A percentile compares a stretch with the other conserved stretches of the same genome.
Conservation (phyloP, 768 basidiomycete species). For the Suillus americanus region DNA sequence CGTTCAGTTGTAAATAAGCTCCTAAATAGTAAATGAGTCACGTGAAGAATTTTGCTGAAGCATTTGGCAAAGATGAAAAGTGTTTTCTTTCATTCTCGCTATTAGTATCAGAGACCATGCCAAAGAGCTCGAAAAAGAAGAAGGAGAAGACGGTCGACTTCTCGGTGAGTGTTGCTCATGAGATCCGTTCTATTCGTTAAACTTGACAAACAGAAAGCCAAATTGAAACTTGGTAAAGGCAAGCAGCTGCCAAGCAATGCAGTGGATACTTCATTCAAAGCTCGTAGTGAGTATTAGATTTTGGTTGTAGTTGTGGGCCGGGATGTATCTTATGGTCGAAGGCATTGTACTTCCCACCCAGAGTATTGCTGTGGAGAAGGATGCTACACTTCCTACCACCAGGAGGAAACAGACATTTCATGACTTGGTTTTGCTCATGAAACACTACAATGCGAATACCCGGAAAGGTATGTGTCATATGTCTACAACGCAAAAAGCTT, state of each 20-base stretch:
- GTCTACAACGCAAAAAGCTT: background rate
- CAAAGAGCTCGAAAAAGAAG: constrained; percentile 83
- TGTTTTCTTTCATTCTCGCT: background rate
- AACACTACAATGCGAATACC: constrained; percentile 79
- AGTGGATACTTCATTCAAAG: constrained; percentile 95
- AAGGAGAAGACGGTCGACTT: constrained; percentile 91
- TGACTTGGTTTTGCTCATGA: constrained; percentile 75
- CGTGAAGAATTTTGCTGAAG: background rate
- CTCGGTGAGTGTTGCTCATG: constrained; percentile 46
- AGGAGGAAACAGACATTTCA: constrained; percentile 71
- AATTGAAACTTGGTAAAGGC: constrained; percentile 94
- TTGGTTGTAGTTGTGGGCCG: background rate
- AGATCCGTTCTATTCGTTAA: constrained; percentile 1
- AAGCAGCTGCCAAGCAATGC: constrained; percentile 81
- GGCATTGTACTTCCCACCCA: constrained; percentile 91
- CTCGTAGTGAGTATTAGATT: constrained; percentile 67
- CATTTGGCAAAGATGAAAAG: background rate
- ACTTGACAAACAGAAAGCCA: constrained; percentile 71
- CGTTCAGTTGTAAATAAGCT: background rate
- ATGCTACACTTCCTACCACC: constrained; percentile 64
- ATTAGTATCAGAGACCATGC: constrained; percentile 48
- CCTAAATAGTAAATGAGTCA: constrained; percentile 4
- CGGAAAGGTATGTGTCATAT: constrained; percentile 58
- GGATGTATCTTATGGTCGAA: constrained; percentile 28
- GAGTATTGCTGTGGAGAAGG: constrained; percentile 63